phyloP scores from a whole-genome alignment of 2,329 filamentous ascomycete genomes.

The Aquanectria penicillioides region DNA sequence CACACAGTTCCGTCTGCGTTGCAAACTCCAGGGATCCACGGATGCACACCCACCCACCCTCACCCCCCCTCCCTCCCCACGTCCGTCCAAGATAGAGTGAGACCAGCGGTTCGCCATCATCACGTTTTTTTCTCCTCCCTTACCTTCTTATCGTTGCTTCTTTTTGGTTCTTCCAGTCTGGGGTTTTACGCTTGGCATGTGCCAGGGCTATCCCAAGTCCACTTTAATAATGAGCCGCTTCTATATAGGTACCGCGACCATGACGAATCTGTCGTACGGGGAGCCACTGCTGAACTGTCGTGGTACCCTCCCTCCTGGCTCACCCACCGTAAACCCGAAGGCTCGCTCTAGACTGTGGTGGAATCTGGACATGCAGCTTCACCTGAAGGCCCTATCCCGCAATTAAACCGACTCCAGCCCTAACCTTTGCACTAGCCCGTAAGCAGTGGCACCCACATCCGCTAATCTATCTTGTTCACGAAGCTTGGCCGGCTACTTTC shows the following conservation, averaged over 20 bases:
- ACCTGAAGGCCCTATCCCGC: constrained; percentile 7
- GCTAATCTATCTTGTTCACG: not conserved
- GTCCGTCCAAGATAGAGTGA: not conserved
- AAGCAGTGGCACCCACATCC: constrained; percentile 2
- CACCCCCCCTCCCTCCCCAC: not conserved
- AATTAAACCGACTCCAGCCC: constrained; percentile 7
- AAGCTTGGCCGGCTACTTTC: not conserved
- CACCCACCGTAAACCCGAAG: not conserved
- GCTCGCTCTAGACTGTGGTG: not conserved
- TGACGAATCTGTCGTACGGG: too few species aligned
- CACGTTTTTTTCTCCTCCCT: not conserved
- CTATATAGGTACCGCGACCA: too few species aligned
- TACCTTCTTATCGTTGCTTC: not conserved
- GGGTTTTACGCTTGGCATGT: too few species aligned
- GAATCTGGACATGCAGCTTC: constrained; percentile 1
- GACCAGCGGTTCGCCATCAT: not conserved
- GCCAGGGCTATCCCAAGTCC: too few species aligned
- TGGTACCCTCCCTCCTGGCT: too few species aligned
- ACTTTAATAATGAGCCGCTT: too few species aligned
- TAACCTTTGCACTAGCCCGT: not conserved
- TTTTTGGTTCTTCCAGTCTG: not conserved
- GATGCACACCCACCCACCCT: not conserved
- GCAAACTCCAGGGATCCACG: too few species aligned
- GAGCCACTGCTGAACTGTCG: too few species aligned
- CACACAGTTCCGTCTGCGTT: not conserved